A percentile compares a stretch with the other conserved stretches of the same genome.
Evolutionary conservation across 176 grass and related monocot genomes (phyloP).

Genomic region (Pharus latifolius): DNA sequence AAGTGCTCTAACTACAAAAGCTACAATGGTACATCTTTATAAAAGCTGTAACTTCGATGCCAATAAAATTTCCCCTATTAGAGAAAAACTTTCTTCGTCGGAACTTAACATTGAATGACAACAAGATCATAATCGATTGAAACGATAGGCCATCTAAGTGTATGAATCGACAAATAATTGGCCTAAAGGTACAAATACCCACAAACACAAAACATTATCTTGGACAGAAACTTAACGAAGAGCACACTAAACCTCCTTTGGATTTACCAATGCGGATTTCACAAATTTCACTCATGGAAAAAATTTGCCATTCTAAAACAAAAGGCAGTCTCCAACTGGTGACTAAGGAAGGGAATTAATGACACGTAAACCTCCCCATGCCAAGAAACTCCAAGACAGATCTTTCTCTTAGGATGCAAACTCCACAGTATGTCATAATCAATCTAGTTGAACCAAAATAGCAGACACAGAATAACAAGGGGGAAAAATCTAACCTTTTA

Average conservation of each 20-base stretch:
- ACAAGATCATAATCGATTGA: background rate
- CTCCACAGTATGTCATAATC: background rate
- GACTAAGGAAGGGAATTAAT: too few species aligned
- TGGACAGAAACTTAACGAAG: background rate
- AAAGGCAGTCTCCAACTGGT: too few species aligned
- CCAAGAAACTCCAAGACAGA: background rate
- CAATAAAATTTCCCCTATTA: too few species aligned
- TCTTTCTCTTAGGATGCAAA: background rate
- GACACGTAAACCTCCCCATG: background rate
- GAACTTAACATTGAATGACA: background rate
- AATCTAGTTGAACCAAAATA: background rate
- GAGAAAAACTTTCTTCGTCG: background rate
- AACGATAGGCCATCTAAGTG: background rate
- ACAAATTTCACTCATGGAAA: too few species aligned
- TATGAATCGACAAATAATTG: background rate
- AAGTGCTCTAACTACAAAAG: too few species aligned
- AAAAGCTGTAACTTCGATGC: too few species aligned
- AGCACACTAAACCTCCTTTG: background rate
- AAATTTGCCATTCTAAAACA: too few species aligned
- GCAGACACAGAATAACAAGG: background rate
- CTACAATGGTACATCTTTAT: too few species aligned
- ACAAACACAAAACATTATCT: background rate
- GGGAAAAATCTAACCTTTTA: background rate
- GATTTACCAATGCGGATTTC: background rate
- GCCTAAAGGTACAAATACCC: background rate